Conservation (phyloP, 257 asterid species). For the Jacaranda copaia region DNA sequence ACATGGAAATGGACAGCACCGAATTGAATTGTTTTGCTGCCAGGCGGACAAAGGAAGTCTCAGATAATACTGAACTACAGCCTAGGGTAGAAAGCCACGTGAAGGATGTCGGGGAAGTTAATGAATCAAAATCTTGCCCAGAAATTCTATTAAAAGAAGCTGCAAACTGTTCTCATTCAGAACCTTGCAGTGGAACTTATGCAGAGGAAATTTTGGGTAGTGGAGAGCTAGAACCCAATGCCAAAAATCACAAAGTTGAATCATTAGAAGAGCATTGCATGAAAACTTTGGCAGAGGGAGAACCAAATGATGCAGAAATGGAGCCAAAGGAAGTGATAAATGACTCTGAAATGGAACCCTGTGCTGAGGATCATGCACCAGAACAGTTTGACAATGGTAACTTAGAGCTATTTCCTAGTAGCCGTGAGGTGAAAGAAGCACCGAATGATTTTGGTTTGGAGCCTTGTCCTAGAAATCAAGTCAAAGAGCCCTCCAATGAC, state of each 20-base stretch:
- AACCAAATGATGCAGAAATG: slow-evolving; percentile 38
- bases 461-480: slow-evolving; percentile 42
- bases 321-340: slow-evolving; percentile 37
- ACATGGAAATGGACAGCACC: slow-evolving; percentile 30
- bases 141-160: slow-evolving; percentile 34
- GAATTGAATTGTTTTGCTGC: slow-evolving; percentile 37
- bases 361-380: slow-evolving; percentile 38
- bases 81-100: slow-evolving; percentile 32
- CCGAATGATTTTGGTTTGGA: slow-evolving; percentile 45
- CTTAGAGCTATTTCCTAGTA: slow-evolving; percentile 33
- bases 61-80: slow-evolving; percentile 42
- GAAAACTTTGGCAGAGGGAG: slow-evolving; percentile 37
- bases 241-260: slow-evolving; percentile 31
- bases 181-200: slow-evolving; percentile 22
- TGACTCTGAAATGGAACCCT: slow-evolving; percentile 36
- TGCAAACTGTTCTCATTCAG: slow-evolving; percentile 24
- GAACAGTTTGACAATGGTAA: slow-evolving; percentile 37
- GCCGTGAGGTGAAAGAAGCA: slow-evolving; percentile 42
- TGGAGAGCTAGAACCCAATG: slow-evolving; percentile 22
- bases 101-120: slow-evolving; percentile 56
- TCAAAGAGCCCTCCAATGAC: slow-evolving; percentile 80
- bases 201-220: no score
- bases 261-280: slow-evolving; percentile 30
- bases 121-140: slow-evolving; percentile 33
- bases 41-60: slow-evolving; percentile 33